Conservation (phyloP, 129 eudicot genomes). For the Lonicera japonica region DNA sequence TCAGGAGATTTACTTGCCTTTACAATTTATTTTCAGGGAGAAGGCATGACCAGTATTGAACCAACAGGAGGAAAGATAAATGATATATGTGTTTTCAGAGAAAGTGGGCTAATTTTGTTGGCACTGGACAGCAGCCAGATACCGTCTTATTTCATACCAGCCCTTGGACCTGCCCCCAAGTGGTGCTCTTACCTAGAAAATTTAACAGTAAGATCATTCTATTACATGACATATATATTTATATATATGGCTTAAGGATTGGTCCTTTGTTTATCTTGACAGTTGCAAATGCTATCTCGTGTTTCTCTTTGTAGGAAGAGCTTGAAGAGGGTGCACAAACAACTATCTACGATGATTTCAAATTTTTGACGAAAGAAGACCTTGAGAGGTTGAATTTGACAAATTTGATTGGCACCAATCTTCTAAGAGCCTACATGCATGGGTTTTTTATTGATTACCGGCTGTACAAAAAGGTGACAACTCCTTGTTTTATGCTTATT, state of each 20-base stretch:
- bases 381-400: conserved; percentile 72
- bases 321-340: conserved; percentile 83
- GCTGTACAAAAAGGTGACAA: conserved; percentile 75
- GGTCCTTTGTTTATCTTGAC: not conserved
- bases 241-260: not conserved
- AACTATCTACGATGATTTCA: conserved; percentile 85
- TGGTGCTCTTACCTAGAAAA: conserved; percentile 90
- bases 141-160: conserved; percentile 86
- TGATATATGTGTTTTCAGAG: conserved; percentile 67
- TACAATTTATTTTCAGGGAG: conserved; percentile 57
- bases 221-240: not conserved
- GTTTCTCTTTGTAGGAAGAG: conserved; percentile 60
- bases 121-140: conserved; percentile 82
- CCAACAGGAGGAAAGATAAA: conserved; percentile 83
- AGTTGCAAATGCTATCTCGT: conserved; percentile 8
- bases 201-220: conserved; percentile 50
- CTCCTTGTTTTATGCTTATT: not conserved
- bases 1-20: not conserved
- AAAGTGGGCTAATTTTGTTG: conserved; percentile 76
- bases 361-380: conserved; percentile 83
- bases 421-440: conserved; percentile 92
- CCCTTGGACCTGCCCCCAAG: conserved; percentile 97
- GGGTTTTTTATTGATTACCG: conserved; percentile 77
- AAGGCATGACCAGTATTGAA: conserved; percentile 94
- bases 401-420: conserved; percentile 79